Percentiles rank a stretch among this genome's conserved stretches.
Conservation (phyloP, 2,329 filamentous ascomycete genomes). For the Huntiella omanensis region DNA sequence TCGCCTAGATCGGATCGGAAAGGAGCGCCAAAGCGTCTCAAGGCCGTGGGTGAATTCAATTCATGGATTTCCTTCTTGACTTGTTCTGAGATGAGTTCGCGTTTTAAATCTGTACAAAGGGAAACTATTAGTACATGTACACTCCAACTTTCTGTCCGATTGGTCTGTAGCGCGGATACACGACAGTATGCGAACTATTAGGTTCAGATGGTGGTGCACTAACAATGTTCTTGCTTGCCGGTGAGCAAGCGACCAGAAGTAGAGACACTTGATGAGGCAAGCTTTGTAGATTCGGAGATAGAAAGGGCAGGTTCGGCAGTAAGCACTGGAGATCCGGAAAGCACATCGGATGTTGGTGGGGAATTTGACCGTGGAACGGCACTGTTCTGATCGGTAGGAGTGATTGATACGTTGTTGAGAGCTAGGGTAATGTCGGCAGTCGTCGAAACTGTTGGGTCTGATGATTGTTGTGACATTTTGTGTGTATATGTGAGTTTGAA, state of each 20-base stretch:
- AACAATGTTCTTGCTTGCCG: slow-evolving; percentile 96
- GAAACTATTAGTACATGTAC: background rate
- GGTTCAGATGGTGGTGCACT: slow-evolving; percentile 17
- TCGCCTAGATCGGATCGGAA: slow-evolving; percentile 88
- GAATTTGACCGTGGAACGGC: slow-evolving; percentile 4
- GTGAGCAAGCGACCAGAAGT: slow-evolving; percentile 39
- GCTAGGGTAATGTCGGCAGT: no score
- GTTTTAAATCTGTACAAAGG: slow-evolving; percentile 57
- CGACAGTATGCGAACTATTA: background rate
- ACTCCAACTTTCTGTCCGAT: background rate
- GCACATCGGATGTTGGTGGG: background rate
- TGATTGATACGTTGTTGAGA: no score
- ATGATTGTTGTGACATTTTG: no score
- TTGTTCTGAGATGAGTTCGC: slow-evolving; percentile 81
- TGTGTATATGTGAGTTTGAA: no score
- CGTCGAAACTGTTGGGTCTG: no score
- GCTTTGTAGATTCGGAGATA: background rate
- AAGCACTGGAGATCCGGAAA: slow-evolving; percentile 3
- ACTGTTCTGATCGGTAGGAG: background rate
- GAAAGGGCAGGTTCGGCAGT: slow-evolving; percentile 4
- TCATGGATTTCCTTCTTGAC: slow-evolving; percentile 80
- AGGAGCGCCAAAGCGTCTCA: slow-evolving; percentile 86
- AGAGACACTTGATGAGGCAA: slow-evolving; percentile 13
- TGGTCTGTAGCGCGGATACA: background rate
- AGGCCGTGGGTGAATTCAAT: slow-evolving; percentile 82